Percentiles rank a stretch among this genome's conserved stretches.
Evolutionary conservation across 2,329 filamentous ascomycete genomes (phyloP).

Genomic region (Ophiostoma sp.): DNA sequence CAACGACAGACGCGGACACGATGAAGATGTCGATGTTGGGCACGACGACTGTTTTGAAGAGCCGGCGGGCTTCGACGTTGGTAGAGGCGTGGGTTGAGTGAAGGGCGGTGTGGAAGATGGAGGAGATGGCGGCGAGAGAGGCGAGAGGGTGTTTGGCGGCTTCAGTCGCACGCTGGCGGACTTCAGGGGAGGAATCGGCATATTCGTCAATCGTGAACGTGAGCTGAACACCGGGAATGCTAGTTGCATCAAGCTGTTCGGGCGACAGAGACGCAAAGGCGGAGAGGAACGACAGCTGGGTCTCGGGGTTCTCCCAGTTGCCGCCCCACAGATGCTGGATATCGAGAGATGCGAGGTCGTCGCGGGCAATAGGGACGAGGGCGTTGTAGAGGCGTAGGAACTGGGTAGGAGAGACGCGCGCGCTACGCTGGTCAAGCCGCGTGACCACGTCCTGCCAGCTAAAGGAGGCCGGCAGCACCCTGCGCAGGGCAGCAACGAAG

Average conservation of each 20-base stretch:
- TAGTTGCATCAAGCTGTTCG: constrained; percentile 73
- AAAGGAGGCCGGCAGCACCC: constrained; percentile 59
- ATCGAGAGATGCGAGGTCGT: constrained; percentile 61
- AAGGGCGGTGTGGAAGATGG: constrained; percentile 60
- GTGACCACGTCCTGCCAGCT: constrained; percentile 66
- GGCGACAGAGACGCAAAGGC: constrained; percentile 74
- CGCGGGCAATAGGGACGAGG: constrained; percentile 63
- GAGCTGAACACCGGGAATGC: constrained; percentile 73
- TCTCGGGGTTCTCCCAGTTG: constrained; percentile 76
- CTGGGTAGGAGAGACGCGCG: constrained; percentile 71
- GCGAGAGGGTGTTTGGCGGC: constrained; percentile 82
- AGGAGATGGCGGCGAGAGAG: constrained; percentile 74
- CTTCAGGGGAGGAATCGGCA: constrained; percentile 43
- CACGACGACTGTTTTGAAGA: constrained; percentile 62
- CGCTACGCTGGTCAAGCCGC: constrained; percentile 71
- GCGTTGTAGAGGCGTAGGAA: constrained; percentile 78
- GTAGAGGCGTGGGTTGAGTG: constrained; percentile 55
- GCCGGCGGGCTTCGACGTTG: constrained; percentile 56
- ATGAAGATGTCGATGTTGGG: constrained; percentile 75
- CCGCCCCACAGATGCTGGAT: constrained; percentile 89
- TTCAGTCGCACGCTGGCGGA: constrained; percentile 48
- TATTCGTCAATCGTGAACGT: constrained; percentile 65
- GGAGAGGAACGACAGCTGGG: constrained; percentile 88
- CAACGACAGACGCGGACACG: constrained; percentile 69
- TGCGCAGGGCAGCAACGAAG: constrained; percentile 57